A percentile compares a stretch with the other conserved stretches of the same genome.
Conservation (phyloP, 116 monocot species). For the Papilionanthe hybrid region DNA sequence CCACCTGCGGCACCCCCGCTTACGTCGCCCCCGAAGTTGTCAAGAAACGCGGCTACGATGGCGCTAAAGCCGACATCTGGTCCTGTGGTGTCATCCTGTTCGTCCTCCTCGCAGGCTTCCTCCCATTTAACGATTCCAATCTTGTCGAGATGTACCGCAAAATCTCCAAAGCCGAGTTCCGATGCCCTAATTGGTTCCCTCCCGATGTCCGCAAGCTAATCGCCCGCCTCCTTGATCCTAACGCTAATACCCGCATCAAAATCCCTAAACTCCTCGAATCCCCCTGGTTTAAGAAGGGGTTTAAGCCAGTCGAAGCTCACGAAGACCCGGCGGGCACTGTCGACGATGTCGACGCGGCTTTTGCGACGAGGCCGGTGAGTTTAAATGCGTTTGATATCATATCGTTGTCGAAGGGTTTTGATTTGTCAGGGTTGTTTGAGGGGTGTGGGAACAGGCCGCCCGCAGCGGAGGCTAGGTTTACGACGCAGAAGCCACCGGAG, state of each 20-base stretch:
- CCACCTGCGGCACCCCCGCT: too few species aligned
- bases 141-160: too few species aligned
- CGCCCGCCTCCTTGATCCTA: too few species aligned
- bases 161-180: too few species aligned
- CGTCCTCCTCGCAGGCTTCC: neutral
- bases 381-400: slow-evolving; percentile 83
- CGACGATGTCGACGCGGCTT: neutral
- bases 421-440: slow-evolving; percentile 68
- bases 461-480: slow-evolving; percentile 35
- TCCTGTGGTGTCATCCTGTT: neutral
- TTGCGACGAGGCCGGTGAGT: slow-evolving; percentile 23
- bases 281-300: slow-evolving; percentile 40
- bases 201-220: too few species aligned
- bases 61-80: neutral
- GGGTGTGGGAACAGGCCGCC: neutral
- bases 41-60: neutral
- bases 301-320: slow-evolving; percentile 13
- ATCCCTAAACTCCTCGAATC: slow-evolving; percentile 21
- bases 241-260: slow-evolving; percentile 21
- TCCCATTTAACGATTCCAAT: neutral
- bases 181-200: too few species aligned
- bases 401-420: slow-evolving; percentile 54
- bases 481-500: slow-evolving; percentile 38
- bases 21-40: neutral
- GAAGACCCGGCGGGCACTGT: neutral